Evolutionary conservation across 2,329 filamentous ascomycete genomes (phyloP).

Genomic region (Diaporthe humulicola): DNA sequence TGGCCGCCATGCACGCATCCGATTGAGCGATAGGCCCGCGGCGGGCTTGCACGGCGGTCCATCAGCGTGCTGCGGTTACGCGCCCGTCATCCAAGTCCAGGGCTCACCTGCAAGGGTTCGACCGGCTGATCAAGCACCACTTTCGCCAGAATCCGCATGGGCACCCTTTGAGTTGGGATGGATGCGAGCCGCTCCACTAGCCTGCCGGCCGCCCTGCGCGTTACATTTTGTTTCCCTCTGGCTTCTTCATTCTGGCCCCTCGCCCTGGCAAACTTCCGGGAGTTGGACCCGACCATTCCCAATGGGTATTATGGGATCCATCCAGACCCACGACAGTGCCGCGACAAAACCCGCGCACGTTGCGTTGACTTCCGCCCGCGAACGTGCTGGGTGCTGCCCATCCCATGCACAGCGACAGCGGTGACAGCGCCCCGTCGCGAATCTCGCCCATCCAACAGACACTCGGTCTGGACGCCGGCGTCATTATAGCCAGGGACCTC

Average conservation of each 20-base stretch:
- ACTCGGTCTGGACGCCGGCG: constrained; percentile 9
- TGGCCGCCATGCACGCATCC: constrained; percentile 54
- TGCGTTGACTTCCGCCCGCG: constrained; percentile 33
- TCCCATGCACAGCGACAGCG: constrained; percentile 24
- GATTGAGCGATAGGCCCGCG: constrained; percentile 60
- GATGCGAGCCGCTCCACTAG: constrained; percentile 36
- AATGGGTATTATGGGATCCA: constrained; percentile 27
- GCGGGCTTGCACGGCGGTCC: constrained; percentile 57
- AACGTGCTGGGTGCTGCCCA: constrained; percentile 5
- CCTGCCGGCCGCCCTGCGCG: constrained; percentile 30
- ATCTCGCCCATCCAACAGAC: constrained; percentile 10
- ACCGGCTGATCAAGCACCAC: constrained; percentile 39
- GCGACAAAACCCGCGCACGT: constrained; percentile 21
- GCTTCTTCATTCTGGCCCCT: constrained; percentile 12
- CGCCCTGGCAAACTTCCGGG: constrained; percentile 8
- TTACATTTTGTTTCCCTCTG: constrained; percentile 19
- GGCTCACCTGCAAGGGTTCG: constrained; percentile 56
- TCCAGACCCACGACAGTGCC: constrained; percentile 37
- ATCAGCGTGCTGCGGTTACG: constrained; percentile 65
- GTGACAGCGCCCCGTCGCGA: constrained; percentile 26
- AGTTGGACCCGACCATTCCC: constrained; percentile 19
- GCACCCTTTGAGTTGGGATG: constrained; percentile 5
- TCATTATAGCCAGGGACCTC: constrained; percentile 34
- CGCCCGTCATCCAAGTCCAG: constrained; percentile 55
- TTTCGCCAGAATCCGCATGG: constrained; percentile 34